A percentile compares a stretch with the other conserved stretches of the same genome.
These are phyloP conservation scores for Ophiostoma quercus DNA, from an alignment of 2,329 filamentous ascomycete genomes.

Conservation along the genomic window DNA sequence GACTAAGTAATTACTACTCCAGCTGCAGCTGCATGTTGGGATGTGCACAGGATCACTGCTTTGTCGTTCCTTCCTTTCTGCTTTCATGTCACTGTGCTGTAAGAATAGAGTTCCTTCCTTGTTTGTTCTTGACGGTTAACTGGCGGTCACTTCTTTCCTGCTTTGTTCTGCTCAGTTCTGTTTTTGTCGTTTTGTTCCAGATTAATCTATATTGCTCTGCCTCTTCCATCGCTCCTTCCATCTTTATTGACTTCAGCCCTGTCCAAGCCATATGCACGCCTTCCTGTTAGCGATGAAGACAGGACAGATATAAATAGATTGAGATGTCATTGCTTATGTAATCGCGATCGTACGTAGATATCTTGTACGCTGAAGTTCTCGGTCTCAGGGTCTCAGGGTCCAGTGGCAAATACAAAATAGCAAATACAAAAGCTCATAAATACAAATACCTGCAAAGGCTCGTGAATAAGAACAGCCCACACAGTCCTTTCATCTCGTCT, in stretches of 20 bases:
- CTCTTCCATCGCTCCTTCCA: constrained; percentile 3
- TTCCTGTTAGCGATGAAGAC: background rate
- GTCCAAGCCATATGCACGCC: background rate
- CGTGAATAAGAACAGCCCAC: background rate
- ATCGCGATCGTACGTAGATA: background rate
- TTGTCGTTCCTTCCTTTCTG: background rate
- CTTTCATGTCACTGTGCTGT: background rate
- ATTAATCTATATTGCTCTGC: background rate
- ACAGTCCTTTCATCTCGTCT: background rate
- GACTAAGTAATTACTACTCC: background rate
- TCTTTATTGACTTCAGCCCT: background rate
- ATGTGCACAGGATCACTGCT: background rate
- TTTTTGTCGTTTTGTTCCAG: background rate
- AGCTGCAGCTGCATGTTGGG: background rate
- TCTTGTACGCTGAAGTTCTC: background rate
- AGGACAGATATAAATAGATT: background rate
- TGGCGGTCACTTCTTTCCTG: background rate
- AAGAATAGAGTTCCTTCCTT: background rate
- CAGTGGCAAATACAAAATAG: background rate
- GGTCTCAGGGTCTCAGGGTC: background rate
- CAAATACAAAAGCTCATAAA: no score
- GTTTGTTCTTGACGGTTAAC: background rate
- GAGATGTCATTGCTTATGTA: background rate
- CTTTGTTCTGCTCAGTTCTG: background rate
- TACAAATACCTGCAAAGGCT: no score